A percentile compares a stretch with the other conserved stretches of the same genome.
Conservation (phyloP, 129 eudicot genomes). For the carrot (Daucus carota) region DH1_v3.0 NC_030382.2:28705001-28705500, state of each 20-base stretch:
- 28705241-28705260: conserved; percentile 14
- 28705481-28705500: not conserved
- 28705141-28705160: not conserved
- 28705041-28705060: conserved; percentile 23
- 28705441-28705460: not conserved
- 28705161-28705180: not conserved
- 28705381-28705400: not conserved
- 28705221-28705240: not conserved
- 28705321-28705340: conserved; percentile 23
- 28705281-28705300: conserved; percentile 11
- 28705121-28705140: conserved; percentile 20
- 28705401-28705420: not conserved
- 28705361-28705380: not conserved
- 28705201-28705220: not conserved
- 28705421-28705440: not conserved
- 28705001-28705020: conserved; percentile 45
- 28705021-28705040: conserved; percentile 45
- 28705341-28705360: conserved; percentile 23
- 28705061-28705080: conserved; percentile 18
- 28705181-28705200: not conserved
- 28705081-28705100: conserved; percentile 22
- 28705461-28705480: not conserved
- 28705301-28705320: conserved; percentile 12
- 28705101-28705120: conserved; percentile 6
- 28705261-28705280: conserved; percentile 20